phyloP scores from a whole-genome alignment of 2,329 filamentous ascomycete species.

The Sporothrix pseudoabietina region DNA sequence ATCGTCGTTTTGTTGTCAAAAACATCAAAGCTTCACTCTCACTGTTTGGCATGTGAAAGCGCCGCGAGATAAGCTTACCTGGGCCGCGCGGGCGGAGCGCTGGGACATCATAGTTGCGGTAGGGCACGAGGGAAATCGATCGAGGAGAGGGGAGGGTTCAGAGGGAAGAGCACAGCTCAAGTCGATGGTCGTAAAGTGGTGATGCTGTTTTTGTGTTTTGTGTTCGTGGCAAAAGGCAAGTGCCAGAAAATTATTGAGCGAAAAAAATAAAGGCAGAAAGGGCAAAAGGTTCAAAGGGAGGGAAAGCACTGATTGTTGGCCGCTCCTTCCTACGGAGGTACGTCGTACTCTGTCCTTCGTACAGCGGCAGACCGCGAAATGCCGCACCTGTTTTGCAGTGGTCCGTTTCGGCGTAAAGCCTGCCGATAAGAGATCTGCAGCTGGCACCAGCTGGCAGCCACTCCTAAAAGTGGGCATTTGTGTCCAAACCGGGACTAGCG shows the following conservation, averaged over 20 bases:
- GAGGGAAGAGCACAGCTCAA: constrained; percentile 4
- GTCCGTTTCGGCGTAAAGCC: constrained; percentile 25
- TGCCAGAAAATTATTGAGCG: constrained; percentile 23
- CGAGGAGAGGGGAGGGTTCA: constrained; percentile 11
- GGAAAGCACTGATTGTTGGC: constrained; percentile 16
- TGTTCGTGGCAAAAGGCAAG: constrained; percentile 28
- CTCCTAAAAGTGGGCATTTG: not conserved
- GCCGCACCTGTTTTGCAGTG: constrained; percentile 23
- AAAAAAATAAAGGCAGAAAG: constrained; percentile 11
- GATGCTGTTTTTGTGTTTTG: not conserved
- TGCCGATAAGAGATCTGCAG: constrained; percentile 25
- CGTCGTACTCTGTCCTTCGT: too few species aligned
- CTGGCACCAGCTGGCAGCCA: constrained; percentile 14
- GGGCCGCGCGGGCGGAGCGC: constrained; percentile 58
- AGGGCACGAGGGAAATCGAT: constrained; percentile 31
- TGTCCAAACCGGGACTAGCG: constrained; percentile 24
- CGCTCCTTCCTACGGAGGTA: not conserved
- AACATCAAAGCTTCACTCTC: not conserved
- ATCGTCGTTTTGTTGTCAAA: not conserved
- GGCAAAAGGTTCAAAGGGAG: constrained; percentile 25
- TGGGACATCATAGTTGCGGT: constrained; percentile 58
- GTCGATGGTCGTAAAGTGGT: not conserved
- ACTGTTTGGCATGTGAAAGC: constrained; percentile 29
- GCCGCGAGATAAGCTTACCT: constrained; percentile 48
- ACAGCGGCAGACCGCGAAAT: constrained; percentile 21